Evolutionary conservation across 331 rosid genomes (phyloP), one percentile per base, ranked within the genome.

Genomic region (Saraca asoca): DNA sequence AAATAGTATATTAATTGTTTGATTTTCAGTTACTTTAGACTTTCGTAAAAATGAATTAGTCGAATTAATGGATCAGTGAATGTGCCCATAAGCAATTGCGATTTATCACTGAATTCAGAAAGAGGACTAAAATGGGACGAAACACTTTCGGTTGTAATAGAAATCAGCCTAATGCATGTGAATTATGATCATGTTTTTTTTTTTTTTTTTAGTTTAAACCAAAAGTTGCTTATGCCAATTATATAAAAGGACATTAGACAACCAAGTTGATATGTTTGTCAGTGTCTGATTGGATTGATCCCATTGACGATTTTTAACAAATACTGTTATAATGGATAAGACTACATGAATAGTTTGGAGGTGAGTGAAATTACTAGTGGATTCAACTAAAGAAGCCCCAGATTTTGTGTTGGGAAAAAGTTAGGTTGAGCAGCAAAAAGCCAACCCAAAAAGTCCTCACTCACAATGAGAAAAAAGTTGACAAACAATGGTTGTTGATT

Each of bases 361-460:
- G 10, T 43, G 18, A n/a, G 58, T 34, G 58, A 51, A 57, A 61
- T 5, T 48, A 56, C 19, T 2, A 79, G 71, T 66, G 67, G 74
- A 72, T 76, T 77, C 77, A 80, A 59, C 5, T n/a, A 14, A 44
- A 68, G 49, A 68, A 59, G 31, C 31, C 51, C 37, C 70, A 60
- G 84, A 81, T 79, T 66, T 78, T 64, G 73, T 85, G 85, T 83
- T 75, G 6, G 80, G 51, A 77, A 80, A 74, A 82, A 80, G 83
- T 17, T 41, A 72, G 74, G 73, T 55, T 54, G 77, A 71, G 76
- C 53, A 69, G 65, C 20, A 74, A 83, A 37, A 79, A 72, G n/a
- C n/a, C 85, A 58, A 79, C 81, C 49, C 54, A 45, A 50, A 73
- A 79, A 81, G 95, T 83, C 74, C 64, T 38, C 35, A 37, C 14